Percentiles rank a stretch among this genome's conserved stretches.
Conservation (phyloP, 31 red algal genomes). For the Endocladia muricata region DNA sequence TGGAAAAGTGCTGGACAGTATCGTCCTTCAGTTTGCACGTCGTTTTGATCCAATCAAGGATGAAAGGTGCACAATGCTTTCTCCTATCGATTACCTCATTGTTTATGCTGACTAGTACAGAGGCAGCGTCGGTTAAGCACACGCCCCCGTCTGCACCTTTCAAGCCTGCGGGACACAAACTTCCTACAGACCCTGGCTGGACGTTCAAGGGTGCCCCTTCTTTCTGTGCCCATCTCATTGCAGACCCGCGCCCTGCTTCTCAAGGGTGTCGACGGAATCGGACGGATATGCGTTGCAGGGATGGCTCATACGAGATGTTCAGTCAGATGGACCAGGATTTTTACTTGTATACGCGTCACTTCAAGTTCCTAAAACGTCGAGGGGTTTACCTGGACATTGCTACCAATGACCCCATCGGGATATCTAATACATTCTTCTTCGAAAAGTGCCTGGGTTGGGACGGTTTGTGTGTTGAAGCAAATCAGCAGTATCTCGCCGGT, state of each 20-base stretch:
- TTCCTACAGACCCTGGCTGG: not conserved
- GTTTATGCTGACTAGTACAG: too few relatives aligned
- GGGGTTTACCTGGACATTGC: slow-evolving; percentile 75
- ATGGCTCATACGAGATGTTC: slow-evolving; percentile 32
- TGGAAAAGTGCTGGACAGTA: too few relatives aligned
- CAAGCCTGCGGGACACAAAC: not conserved
- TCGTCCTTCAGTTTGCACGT: too few relatives aligned
- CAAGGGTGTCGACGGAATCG: not conserved
- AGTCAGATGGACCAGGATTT: slow-evolving; percentile 60
- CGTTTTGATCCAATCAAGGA: too few relatives aligned
- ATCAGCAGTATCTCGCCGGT: slow-evolving; percentile 20
- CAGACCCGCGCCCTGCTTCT: not conserved
- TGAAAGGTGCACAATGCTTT: too few relatives aligned
- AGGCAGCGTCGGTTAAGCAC: too few relatives aligned
- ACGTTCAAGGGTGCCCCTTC: not conserved
- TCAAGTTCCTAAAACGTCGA: slow-evolving; percentile 30
- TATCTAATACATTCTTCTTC: slow-evolving; percentile 73
- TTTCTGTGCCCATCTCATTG: not conserved
- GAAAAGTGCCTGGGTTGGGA: slow-evolving; percentile 66
- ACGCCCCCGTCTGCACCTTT: too few relatives aligned
- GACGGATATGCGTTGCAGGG: not conserved
- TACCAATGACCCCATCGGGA: slow-evolving; percentile 45
- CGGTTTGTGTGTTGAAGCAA: slow-evolving; percentile 70
- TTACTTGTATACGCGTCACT: slow-evolving; percentile 72
- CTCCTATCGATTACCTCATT: too few relatives aligned